Percentiles rank a stretch among this genome's conserved stretches.
phyloP scores from a whole-genome alignment of 192 early-diverging fungal species.

The Coemansia sp. region DNA sequence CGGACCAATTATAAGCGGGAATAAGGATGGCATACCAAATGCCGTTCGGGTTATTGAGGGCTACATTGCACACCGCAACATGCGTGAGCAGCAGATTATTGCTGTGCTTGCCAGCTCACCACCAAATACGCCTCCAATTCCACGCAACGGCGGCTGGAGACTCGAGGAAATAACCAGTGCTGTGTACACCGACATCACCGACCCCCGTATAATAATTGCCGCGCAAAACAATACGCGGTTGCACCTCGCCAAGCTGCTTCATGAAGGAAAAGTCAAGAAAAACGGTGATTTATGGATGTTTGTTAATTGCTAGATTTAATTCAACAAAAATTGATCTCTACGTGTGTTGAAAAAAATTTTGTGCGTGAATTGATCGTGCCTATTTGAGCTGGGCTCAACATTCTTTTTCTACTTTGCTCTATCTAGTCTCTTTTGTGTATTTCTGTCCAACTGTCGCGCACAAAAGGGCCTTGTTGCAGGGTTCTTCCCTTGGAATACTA shows the following conservation, averaged over 20 bases:
- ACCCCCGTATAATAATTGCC: conserved; percentile 30
- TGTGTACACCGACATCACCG: conserved; percentile 36
- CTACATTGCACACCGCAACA: conserved; percentile 76
- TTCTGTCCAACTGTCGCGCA: background rate
- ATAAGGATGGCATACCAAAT: conserved; percentile 21
- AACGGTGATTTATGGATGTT: conserved; percentile 16
- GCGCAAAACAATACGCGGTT: conserved; percentile 38
- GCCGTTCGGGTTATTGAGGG: conserved; percentile 64
- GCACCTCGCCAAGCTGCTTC: conserved; percentile 36
- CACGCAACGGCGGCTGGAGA: conserved; percentile 16
- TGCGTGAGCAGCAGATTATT: conserved; percentile 77
- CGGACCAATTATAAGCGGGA: conserved; percentile 67
- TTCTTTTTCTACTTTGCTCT: conserved; percentile 4
- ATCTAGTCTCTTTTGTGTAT: background rate
- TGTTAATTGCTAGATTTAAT: conserved; percentile 18
- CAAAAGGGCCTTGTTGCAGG: background rate
- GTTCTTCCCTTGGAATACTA: background rate
- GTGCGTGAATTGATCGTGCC: conserved; percentile 2
- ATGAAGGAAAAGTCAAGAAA: conserved; percentile 12
- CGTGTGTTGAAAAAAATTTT: conserved; percentile 9
- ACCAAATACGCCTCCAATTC: conserved; percentile 5
- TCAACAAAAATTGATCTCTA: background rate
- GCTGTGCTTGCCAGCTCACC: conserved; percentile 25
- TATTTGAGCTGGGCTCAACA: background rate
- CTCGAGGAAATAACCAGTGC: conserved; percentile 30